Base-by-base conservation (phyloP, 306 rosid species). In the Datisca glomerata region DNA sequence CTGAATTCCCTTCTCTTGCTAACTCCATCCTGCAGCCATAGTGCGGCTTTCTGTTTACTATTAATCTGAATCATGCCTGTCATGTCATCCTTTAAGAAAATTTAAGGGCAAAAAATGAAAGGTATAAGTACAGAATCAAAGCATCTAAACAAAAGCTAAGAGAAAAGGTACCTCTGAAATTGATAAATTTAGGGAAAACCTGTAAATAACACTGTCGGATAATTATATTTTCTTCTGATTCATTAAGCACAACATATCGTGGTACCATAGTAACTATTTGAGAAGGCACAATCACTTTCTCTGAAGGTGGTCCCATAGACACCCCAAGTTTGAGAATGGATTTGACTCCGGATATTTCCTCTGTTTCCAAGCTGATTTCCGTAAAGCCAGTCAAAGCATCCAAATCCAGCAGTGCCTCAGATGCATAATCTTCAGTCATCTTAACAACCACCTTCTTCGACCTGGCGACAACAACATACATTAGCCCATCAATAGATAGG, bases 301-400 rank as follows among this genome's bases (percentile, higher is more conserved):
- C 59, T n/a, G 43, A 56, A 34, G 63, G 54, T 36, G 86, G 84
- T 57, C 94, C 95, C 13, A 60, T 47, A 50, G 94, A 79, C 64
- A 89, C 78, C 47, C 97, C 97, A 21, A 89, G 69, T 65, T 79
- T 89, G 49, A 73, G 59, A 41, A 73, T 49, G 31, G 66, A 80
- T 64, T 66, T 80, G 22, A 70, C 19, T 49, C 72, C 95, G 65
- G 54, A 61, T 53, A 57, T 75, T 38, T 59, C 82, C 48, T 74
- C 78, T 37, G 56, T 70, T 52, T 65, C 66, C 52, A 87, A 70
- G 75, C 72, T 74, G 49, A 89, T 55, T 61, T 89, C 97, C 32
- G 94, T 54, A 47, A 89, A 84, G 60, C 97, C 97, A 34, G 97
- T 74, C 53, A 89, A 64, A 53, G 95, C 69, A 61, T 80, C 86